Percentiles rank a stretch among this genome's conserved stretches.
Conservation (phyloP, 176 grass and related monocot species). For the Oryza officinalis region DNA sequence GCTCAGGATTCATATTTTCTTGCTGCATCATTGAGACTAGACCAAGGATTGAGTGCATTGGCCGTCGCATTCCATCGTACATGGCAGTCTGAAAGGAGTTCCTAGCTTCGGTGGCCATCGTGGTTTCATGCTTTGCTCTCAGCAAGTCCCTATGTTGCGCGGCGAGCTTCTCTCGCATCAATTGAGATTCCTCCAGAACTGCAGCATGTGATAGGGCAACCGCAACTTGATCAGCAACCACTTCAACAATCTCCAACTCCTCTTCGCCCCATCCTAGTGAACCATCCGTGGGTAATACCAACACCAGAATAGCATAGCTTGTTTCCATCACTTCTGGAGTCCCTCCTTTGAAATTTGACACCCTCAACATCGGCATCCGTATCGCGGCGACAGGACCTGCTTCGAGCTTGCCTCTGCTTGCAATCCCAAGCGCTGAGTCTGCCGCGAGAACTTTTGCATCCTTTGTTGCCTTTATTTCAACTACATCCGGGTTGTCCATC, state of each 20-base stretch:
- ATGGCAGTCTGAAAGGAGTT: constrained; percentile 82
- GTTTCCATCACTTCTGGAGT: constrained; percentile 74
- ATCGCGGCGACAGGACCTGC: constrained; percentile 57
- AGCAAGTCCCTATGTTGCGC: constrained; percentile 65
- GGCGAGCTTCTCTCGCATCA: constrained; percentile 70
- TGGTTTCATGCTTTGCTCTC: constrained; percentile 64
- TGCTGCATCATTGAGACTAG: constrained; percentile 91
- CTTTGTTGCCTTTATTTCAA: constrained; percentile 51
- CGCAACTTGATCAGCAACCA: constrained; percentile 82
- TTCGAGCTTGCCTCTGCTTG: constrained; percentile 51
- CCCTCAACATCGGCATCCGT: constrained; percentile 76
- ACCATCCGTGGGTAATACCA: constrained; percentile 56
- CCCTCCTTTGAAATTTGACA: constrained; percentile 87
- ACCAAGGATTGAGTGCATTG: constrained; percentile 86
- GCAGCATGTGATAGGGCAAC: constrained; percentile 80
- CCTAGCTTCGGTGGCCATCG: constrained; percentile 76
- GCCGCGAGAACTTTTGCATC: constrained; percentile 45
- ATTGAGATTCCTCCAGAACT: constrained; percentile 76
- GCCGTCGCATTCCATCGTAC: constrained; percentile 78
- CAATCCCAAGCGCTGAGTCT: constrained; percentile 53
- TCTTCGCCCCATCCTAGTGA: constrained; percentile 48
- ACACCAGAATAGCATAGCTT: constrained; percentile 67
- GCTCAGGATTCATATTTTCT: constrained; percentile 79
- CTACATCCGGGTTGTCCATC: constrained; percentile 53
- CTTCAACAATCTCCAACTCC: constrained; percentile 76